Percentiles rank a stretch among this genome's conserved stretches.
Conservation (phyloP, 2,329 filamentous ascomycete genomes). For the Neocatenulostroma microsporum region DNA sequence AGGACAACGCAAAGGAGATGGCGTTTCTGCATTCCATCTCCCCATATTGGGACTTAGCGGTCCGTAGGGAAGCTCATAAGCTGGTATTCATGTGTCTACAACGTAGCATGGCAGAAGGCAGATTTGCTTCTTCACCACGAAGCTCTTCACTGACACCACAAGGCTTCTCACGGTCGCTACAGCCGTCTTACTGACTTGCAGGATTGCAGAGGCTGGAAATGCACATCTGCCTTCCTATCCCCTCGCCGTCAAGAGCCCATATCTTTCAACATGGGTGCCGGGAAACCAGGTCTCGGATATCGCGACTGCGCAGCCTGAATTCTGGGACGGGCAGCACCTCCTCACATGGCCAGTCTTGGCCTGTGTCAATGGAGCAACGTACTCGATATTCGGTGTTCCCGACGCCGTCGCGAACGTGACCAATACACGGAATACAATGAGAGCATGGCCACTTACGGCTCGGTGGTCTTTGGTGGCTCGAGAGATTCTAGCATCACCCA, state of each 20-base stretch:
- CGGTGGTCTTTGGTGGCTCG: constrained; percentile 16
- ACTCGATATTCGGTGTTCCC: constrained; percentile 27
- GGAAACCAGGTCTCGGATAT: constrained; percentile 20
- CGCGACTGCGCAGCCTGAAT: constrained; percentile 23
- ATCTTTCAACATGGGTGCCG: constrained; percentile 30
- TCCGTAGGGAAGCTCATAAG: too few relatives aligned
- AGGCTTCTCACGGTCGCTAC: too few relatives aligned
- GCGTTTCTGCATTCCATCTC: too few relatives aligned
- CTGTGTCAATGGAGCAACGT: constrained; percentile 25
- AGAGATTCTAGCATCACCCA: constrained; percentile 5
- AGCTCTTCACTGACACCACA: too few relatives aligned
- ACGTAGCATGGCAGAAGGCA: too few relatives aligned
- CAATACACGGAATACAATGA: constrained; percentile 18
- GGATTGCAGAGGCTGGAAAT: too few relatives aligned
- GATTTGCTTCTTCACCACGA: too few relatives aligned
- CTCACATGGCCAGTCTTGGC: constrained; percentile 30
- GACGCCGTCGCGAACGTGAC: constrained; percentile 15
- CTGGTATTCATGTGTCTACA: too few relatives aligned
- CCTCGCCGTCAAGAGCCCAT: constrained; percentile 27
- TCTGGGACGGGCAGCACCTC: constrained; percentile 28
- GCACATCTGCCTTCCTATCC: constrained; percentile 20
- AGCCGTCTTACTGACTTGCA: too few relatives aligned
- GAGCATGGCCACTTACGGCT: constrained; percentile 20
- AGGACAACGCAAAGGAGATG: too few relatives aligned
- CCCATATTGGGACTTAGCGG: too few relatives aligned